Percentiles rank a stretch among this genome's conserved stretches.
Evolutionary conservation across 257 asterid genomes (phyloP).

Genomic region (Ilex asprella): DNA sequence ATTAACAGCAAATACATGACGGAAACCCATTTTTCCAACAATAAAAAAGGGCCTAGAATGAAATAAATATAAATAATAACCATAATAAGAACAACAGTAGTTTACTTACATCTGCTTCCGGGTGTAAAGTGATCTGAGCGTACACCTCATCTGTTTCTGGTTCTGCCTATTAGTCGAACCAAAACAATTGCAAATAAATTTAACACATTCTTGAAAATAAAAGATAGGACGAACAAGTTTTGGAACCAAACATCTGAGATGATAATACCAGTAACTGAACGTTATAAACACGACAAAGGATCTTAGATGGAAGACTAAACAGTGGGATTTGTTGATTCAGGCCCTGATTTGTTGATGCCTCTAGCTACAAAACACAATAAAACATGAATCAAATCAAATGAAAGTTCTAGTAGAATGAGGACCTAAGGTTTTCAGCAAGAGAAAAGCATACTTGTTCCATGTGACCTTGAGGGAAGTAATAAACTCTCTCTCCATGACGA

Average conservation of each 20-base stretch:
- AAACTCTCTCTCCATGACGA: background rate
- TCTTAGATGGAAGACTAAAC: background rate
- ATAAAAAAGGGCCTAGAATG: background rate
- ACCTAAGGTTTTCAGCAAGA: background rate
- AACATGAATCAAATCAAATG: background rate
- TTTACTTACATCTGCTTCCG: constrained; percentile 57
- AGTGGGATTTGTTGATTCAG: background rate
- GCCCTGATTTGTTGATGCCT: constrained; percentile 1
- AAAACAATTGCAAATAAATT: background rate
- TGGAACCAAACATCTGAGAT: background rate
- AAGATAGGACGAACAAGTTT: background rate
- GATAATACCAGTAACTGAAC: constrained; percentile 1
- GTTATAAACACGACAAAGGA: background rate
- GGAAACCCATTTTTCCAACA: background rate
- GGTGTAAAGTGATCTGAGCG: constrained; percentile 72
- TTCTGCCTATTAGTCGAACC: constrained; percentile 47
- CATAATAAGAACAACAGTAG: background rate
- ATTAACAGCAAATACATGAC: too few species aligned
- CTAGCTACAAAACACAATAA: background rate
- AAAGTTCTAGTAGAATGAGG: too few species aligned
- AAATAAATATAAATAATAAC: too few species aligned
- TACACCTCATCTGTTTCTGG: constrained; percentile 78
- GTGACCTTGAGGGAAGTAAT: constrained; percentile 1
- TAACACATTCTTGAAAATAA: background rate
- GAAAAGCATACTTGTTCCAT: constrained; percentile 1